Evolutionary conservation across 306 rosid genomes (phyloP), one percentile per base, ranked within the genome.

Genomic region (Rosa chinensis): DNA sequence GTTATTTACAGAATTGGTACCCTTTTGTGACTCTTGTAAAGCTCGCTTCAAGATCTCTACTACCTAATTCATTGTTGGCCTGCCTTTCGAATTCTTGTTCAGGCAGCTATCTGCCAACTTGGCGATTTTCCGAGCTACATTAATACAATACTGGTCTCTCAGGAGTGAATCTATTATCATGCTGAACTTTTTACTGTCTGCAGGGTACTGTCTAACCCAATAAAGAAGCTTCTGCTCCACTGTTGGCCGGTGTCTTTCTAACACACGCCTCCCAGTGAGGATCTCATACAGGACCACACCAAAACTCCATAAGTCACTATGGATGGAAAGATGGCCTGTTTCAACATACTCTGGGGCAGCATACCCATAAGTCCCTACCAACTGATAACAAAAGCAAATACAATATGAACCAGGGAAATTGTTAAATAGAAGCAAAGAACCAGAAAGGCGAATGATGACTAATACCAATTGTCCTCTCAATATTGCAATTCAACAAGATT

Each of bases 251-350:
- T 75, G 85, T 79, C 89, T 88, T 70, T 96, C 98, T 79, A 96
- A 71, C 28, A 66, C 85, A 18, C 89, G 84, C 81, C 97, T 90
- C 42, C 99, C 99, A 0, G 98, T 89, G 66, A 96, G 92, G 39
- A 96, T 88, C 89, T 96, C 99, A 62, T 91, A 96, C 5, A 96
- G 88, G n/a, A 96, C 99, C 66, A 96, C 99, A 52, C 98, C 99
- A 12, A 89, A 96, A 87, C 91, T 93, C 98, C 98, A 96, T 63
- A 90, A 53, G 47, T 96, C 99, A 70, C 96, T 89, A 52, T 92
- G 83, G 39, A 56, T 64, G 72, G 86, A 86, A 42, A 96, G 90
- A 68, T 89, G 98, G 64, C 99, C 99, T 12, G 97, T 93, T 76
- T 88, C 85, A 5, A 96, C 4, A 49, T 96, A 96, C 64, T 93